Base-by-base conservation (phyloP, 306 rosid species). In the Mimosa bimucronata region DNA sequence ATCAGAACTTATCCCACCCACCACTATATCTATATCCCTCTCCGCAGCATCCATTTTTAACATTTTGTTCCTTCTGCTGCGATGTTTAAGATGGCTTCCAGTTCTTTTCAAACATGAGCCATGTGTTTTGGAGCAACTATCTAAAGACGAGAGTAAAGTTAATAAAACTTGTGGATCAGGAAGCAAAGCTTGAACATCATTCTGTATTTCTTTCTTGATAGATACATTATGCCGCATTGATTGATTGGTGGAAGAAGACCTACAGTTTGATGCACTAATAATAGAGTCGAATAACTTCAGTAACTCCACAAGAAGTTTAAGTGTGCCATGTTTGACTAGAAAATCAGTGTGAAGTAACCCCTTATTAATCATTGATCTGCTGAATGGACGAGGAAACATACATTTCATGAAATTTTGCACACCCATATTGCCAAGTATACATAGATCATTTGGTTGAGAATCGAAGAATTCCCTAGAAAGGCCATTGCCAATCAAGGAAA, bases 101-200 rank as follows among this genome's bases (percentile, higher is more conserved):
- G 84, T 83, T 85, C 98, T 90, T 87, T 95, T 95, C 67, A 75
- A 76, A 72, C 68, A 30, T 44, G 82, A 82, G 21, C 68, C 79
- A 3, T 58, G 71, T 38, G 80, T 81, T 85, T 86, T 93, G 30
- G 84, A 85, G 74, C 80, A 88, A 46, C 87, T 29, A 81, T 86
- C 87, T 76, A 89, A 61, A 75, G 97, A 87, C 53, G 97, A 90
- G 75, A 92, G 87, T 69, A 87, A 87, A 77, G 85, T 81, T 83
- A 92, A 79, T 50, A 92, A 74, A 81, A 95, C 92, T 81, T 95
- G 94, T 34, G 89, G 83, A 91, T 91, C 94, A 77, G 98, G 98
- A 78, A 95, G 91, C 75, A 83, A 86, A 29, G 85, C 86, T 78
- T 88, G 94, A 69, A 89, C 91, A 76, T 88, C 90, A 79, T 90